Evolutionary conservation across 1,284 basidiomycete genomes (phyloP).

Genomic region (Sanghuangporus weigelae): DNA sequence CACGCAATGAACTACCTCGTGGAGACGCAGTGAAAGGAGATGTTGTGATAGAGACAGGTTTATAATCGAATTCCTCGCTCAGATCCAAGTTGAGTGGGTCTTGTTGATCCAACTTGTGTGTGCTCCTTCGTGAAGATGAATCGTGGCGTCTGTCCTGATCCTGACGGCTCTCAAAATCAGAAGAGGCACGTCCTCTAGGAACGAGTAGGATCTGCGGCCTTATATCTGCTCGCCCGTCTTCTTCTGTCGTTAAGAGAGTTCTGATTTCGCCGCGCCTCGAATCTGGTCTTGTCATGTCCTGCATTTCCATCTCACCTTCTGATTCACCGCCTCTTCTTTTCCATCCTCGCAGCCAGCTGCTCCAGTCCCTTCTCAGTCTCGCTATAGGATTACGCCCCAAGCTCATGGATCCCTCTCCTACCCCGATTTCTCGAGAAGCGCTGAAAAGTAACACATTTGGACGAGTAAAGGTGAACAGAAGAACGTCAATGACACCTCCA

Average conservation of each 20-base stretch:
- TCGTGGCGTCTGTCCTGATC: background rate
- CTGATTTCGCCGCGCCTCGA: no score
- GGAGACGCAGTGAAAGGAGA: background rate
- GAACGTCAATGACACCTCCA: slow-evolving; percentile 22
- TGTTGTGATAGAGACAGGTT: background rate
- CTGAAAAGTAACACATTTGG: slow-evolving; percentile 20
- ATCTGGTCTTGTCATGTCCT: background rate
- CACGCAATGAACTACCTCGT: no score
- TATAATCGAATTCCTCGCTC: background rate
- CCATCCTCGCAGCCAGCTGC: background rate
- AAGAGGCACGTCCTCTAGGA: no score
- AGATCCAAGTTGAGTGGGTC: background rate
- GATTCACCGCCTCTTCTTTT: background rate
- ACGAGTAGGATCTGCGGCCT: background rate
- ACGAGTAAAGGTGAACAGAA: slow-evolving; percentile 22
- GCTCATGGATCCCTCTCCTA: background rate
- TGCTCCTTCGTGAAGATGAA: background rate
- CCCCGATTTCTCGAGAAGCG: background rate
- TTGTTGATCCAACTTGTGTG: background rate
- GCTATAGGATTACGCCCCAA: background rate
- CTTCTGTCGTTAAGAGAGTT: background rate
- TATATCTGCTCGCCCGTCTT: background rate
- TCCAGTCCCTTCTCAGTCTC: background rate
- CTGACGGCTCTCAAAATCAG: background rate
- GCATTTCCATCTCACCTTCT: background rate